Conservation (phyloP, 176 grass and related monocot genomes). For the Themeda triandra region DNA sequence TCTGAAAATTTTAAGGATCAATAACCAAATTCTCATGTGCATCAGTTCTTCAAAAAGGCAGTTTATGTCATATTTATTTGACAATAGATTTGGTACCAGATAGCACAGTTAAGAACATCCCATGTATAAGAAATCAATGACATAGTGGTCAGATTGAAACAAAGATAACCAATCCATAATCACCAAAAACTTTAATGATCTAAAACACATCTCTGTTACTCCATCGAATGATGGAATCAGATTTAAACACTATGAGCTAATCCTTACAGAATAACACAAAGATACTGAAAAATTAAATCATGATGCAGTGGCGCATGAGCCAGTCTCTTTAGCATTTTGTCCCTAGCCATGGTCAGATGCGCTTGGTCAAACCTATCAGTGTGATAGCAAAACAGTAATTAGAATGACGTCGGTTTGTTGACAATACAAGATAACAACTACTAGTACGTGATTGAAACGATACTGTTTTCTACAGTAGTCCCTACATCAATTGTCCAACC, state of each 20-base stretch:
- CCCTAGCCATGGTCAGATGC: constrained; percentile 67
- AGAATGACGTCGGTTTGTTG: neutral
- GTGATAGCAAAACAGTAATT: constrained; percentile 37
- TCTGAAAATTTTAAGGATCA: neutral
- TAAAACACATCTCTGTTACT: neutral
- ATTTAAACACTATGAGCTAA: neutral
- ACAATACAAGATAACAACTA: neutral
- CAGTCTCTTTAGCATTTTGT: constrained; percentile 34
- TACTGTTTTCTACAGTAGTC: neutral
- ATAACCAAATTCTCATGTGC: neutral
- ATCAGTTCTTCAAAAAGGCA: constrained; percentile 5
- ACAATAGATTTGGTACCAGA: neutral
- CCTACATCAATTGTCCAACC: neutral
- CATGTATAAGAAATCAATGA: neutral
- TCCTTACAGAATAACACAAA: neutral
- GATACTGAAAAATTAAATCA: constrained; percentile 28
- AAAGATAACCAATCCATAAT: neutral
- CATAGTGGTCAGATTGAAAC: neutral
- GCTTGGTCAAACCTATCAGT: constrained; percentile 68
- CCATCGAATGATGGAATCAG: neutral
- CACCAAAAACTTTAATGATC: neutral
- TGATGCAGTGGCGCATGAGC: constrained; percentile 10
- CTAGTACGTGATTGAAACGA: neutral
- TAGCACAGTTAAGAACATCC: neutral
- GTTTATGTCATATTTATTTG: neutral